Evolutionary conservation across 164 flowering plant genomes (phyloP).

Genomic region (Vitis riparia): DNA sequence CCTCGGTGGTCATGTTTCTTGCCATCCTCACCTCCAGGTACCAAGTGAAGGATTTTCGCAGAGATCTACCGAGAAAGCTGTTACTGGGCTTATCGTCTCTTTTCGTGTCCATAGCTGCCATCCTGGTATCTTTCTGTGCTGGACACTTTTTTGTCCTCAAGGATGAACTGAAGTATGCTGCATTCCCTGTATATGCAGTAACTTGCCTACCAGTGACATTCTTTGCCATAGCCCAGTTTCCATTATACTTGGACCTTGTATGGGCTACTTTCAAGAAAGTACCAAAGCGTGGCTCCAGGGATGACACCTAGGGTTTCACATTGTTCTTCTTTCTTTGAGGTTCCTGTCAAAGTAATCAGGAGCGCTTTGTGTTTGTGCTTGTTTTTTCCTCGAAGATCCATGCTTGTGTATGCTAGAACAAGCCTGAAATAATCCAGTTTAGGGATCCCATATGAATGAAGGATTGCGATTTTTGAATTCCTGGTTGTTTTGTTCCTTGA

Average conservation of each 20-base stretch:
- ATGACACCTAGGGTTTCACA: too few relatives aligned
- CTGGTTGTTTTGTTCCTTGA: too few relatives aligned
- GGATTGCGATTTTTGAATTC: too few relatives aligned
- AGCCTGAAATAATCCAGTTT: too few relatives aligned
- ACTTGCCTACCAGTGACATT: constrained; percentile 23
- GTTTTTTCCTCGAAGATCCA: too few relatives aligned
- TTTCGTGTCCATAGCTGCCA: constrained; percentile 22
- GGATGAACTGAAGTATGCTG: constrained; percentile 15
- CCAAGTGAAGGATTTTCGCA: constrained; percentile 19
- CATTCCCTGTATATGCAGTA: constrained; percentile 18
- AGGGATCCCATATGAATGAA: too few relatives aligned
- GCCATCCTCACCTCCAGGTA: constrained; percentile 24
- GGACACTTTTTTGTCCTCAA: constrained; percentile 22
- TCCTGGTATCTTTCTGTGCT: constrained; percentile 25
- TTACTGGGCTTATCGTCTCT: constrained; percentile 22
- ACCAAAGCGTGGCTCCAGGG: constrained; percentile 18
- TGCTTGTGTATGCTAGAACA: too few relatives aligned
- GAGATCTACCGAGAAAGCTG: constrained; percentile 20
- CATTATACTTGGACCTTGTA: constrained; percentile 26
- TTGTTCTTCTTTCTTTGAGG: too few relatives aligned
- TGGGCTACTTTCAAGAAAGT: constrained; percentile 13
- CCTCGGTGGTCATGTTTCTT: constrained; percentile 22
- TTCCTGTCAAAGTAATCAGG: too few relatives aligned
- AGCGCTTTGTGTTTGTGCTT: too few relatives aligned
- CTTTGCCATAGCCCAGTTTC: constrained; percentile 25